A percentile compares a stretch with the other conserved stretches of the same genome.
These are phyloP conservation scores for Tagetes erecta DNA, from an alignment of 129 eudicot species.

Conservation along the genomic window DNA sequence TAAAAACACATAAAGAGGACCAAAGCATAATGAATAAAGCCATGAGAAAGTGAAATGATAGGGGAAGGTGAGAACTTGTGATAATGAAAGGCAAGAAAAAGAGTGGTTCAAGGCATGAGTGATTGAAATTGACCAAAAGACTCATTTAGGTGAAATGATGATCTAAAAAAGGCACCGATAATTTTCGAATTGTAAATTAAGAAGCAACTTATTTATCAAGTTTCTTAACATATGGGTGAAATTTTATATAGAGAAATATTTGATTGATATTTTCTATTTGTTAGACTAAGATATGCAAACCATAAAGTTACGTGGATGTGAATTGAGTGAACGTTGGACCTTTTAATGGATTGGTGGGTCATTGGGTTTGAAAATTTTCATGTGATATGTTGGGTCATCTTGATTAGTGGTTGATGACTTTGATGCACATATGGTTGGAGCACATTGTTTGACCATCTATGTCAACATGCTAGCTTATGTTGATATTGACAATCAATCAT, in stretches of 20 bases:
- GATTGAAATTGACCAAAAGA: conserved; percentile 29
- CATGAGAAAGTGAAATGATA: conserved; percentile 41
- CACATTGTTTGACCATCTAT: conserved; percentile 44
- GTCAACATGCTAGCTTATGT: conserved; percentile 34
- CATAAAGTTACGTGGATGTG: conserved; percentile 19
- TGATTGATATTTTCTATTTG: background rate
- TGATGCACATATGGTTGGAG: conserved; percentile 38
- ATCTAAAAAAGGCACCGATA: conserved; percentile 15
- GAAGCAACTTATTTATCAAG: conserved; percentile 2
- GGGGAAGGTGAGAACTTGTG: conserved; percentile 45
- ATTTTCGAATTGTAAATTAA: background rate
- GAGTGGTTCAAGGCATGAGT: conserved; percentile 25
- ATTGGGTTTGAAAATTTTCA: conserved; percentile 39
- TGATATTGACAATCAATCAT: conserved; percentile 26
- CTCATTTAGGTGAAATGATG: conserved; percentile 33
- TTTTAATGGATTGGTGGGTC: conserved; percentile 39
- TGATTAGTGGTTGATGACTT: conserved; percentile 30
- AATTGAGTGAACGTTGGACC: conserved; percentile 27
- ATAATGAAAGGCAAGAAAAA: conserved; percentile 45
- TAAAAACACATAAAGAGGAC: conserved; percentile 39
- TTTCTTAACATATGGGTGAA: background rate
- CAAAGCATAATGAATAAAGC: conserved; percentile 39
- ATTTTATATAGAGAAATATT: background rate
- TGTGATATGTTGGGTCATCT: conserved; percentile 41
- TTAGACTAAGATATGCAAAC: conserved; percentile 2